Conservation (phyloP, 352 stramenopile genomes). For the Phytophthora niederhauseri region DNA sequence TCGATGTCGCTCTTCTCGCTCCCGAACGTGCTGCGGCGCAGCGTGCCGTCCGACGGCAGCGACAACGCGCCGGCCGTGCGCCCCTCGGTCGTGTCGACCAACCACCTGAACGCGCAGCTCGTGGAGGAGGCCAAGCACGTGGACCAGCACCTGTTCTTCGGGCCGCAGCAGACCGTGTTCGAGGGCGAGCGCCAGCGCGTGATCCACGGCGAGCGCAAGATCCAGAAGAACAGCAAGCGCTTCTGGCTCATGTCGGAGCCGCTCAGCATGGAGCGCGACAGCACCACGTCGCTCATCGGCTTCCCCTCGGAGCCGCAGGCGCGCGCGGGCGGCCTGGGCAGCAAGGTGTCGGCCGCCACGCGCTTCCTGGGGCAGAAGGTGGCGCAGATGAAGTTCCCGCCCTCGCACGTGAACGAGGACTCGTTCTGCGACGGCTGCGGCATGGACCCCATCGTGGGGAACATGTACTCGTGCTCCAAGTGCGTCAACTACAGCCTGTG, state of each 20-base stretch:
- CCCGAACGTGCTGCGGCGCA: constrained; percentile 68
- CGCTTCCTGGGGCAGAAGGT: constrained; percentile 85
- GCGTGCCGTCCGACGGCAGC: constrained; percentile 54
- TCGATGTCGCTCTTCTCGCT: constrained; percentile 86
- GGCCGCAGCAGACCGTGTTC: constrained; percentile 71
- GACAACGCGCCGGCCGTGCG: constrained; percentile 49
- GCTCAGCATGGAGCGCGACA: constrained; percentile 79
- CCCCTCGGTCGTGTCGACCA: constrained; percentile 68
- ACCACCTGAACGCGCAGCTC: constrained; percentile 78
- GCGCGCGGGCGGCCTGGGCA: constrained; percentile 47
- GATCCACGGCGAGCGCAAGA: constrained; percentile 88
- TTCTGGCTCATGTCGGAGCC: constrained; percentile 90
- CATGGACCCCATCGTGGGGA: constrained; percentile 88
- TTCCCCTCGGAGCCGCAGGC: constrained; percentile 51
- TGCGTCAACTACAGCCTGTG: constrained; percentile 88
- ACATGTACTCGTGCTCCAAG: constrained; percentile 91
- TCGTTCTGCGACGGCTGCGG: constrained; percentile 92
- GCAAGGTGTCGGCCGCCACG: constrained; percentile 70
- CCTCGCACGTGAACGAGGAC: constrained; percentile 82
- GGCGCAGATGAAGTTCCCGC: constrained; percentile 76
- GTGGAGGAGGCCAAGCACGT: constrained; percentile 61
- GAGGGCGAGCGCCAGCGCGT: constrained; percentile 81
- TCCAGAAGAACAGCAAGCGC: constrained; percentile 82
- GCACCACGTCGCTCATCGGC: constrained; percentile 75
- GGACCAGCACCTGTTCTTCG: constrained; percentile 86